Evolutionary conservation across 202 grass and related monocot species (phyloP), one percentile per base, ranked within the genome.

Genomic region (Zizania palustris): DNA sequence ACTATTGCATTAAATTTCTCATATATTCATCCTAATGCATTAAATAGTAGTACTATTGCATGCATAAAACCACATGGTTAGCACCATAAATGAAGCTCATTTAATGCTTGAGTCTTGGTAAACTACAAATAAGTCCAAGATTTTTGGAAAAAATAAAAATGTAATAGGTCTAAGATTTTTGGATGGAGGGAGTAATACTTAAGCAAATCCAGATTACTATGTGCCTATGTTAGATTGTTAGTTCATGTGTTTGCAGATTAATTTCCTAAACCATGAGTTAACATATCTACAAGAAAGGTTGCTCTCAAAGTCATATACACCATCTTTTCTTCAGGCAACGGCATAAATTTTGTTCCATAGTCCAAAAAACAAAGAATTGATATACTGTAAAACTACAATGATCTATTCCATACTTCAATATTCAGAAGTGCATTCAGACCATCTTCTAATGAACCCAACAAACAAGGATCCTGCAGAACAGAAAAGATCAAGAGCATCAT

Each of bases 401-500:
- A 16, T 78, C 63, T 64, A 49, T 37, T 79, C 44, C 96, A 76
- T 90, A 99, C 96, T 85, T 99, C 96, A 66, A 96, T 96, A 85
- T 96, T 99, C 53, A 99, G 60, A 51, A 99, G 96, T 34, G 96
- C 96, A 82, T 93, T 95, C 45, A 99, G 74, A 60, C 96, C 96
- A 57, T 93, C 96, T 92, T 99, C 89, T 81, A 99, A 85, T 55
- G 96, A 96, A 37, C 89, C 92, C 81, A 96, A 73, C 60, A 96
- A 48, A 76, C 87, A 93, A 45, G 87, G 75, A 56, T 99, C 96
- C 92, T 96, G 80, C 16, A 69, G 79, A 86, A 87, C 36, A 83
- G 39, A 78, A 84, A 58, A 84, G 7, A 43, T 58, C 19, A 57
- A 63, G 22, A 80, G 9, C 19, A 66, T 13, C 51, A 20, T 55